A percentile compares a stretch with the other conserved stretches of the same genome.
Conservation (phyloP, 2,329 filamentous ascomycete species). For the Aspergillus transmontanensis region DNA sequence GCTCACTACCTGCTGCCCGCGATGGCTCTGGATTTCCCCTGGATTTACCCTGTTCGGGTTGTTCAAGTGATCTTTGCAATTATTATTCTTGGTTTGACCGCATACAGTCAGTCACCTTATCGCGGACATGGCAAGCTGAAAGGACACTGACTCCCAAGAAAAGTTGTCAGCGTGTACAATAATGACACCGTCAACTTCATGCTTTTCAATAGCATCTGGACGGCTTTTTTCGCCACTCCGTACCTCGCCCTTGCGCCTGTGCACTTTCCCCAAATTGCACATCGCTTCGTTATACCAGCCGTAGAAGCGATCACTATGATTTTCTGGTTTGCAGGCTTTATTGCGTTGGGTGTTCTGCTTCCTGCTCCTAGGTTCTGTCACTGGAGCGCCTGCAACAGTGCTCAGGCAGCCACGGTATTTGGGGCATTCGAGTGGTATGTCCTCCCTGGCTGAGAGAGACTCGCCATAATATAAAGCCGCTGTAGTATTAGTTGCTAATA, state of each 20-base stretch:
- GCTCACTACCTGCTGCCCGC: neutral
- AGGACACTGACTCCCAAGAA: constrained; percentile 7
- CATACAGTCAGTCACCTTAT: constrained; percentile 61
- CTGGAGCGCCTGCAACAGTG: constrained; percentile 58
- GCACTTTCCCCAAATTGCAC: constrained; percentile 62
- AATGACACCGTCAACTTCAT: constrained; percentile 72
- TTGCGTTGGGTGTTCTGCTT: constrained; percentile 71
- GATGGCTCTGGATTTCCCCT: constrained; percentile 24
- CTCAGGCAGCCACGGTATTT: constrained; percentile 57
- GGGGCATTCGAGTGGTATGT: constrained; percentile 52
- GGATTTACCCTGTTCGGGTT: constrained; percentile 60
- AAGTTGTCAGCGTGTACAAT: constrained; percentile 58
- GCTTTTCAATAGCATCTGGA: constrained; percentile 78
- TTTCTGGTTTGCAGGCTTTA: constrained; percentile 88
- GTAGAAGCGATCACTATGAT: constrained; percentile 74
- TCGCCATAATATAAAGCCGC: neutral
- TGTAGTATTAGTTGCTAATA: constrained; percentile 8
- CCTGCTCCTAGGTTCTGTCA: constrained; percentile 58
- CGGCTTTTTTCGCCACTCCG: constrained; percentile 65
- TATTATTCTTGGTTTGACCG: constrained; percentile 73
- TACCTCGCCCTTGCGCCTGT: constrained; percentile 71
- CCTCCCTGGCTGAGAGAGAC: neutral
- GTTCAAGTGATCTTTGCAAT: constrained; percentile 69
- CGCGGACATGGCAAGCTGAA: neutral
- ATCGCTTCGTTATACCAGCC: constrained; percentile 66